Evolutionary conservation across 148 eudicot genomes (phyloP).

Genomic region (Camellia sinensis): DNA sequence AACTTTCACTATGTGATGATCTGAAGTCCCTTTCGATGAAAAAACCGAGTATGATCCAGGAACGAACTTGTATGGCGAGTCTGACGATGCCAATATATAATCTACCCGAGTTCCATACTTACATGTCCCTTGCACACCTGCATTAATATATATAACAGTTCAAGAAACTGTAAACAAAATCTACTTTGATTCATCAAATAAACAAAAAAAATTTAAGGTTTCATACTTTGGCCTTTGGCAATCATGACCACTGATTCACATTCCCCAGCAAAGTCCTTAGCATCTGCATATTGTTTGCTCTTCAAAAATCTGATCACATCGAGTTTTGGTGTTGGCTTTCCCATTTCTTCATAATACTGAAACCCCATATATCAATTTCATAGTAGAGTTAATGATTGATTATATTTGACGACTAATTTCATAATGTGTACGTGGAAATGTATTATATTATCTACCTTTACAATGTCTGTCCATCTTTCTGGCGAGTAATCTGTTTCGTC

Average conservation of each 20-base stretch:
- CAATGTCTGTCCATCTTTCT: constrained; percentile 96
- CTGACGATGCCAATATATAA: constrained; percentile 65
- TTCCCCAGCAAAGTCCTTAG: constrained; percentile 88
- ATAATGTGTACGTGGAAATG: too few species aligned
- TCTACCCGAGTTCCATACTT: constrained; percentile 91
- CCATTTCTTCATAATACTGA: constrained; percentile 89
- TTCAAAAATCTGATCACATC: constrained; percentile 79
- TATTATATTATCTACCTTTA: constrained; percentile 45
- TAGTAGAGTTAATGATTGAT: too few species aligned
- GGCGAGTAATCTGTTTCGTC: constrained; percentile 83
- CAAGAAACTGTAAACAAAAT: not conserved
- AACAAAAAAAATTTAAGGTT: too few species aligned
- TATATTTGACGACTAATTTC: too few species aligned
- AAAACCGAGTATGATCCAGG: constrained; percentile 85
- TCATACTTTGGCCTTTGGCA: constrained; percentile 92
- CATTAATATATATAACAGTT: not conserved
- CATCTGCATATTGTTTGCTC: constrained; percentile 68
- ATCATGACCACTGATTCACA: constrained; percentile 92
- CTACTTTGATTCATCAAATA: too few species aligned
- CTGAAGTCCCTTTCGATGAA: constrained; percentile 93
- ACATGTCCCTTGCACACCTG: constrained; percentile 96
- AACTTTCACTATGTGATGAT: constrained; percentile 89
- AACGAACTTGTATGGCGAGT: constrained; percentile 64
- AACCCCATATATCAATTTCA: not conserved
- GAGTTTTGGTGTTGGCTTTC: constrained; percentile 82